Evolutionary conservation across 495 filamentous ascomycete genomes (phyloP).

Genomic region (Jackrogersella minutella): DNA sequence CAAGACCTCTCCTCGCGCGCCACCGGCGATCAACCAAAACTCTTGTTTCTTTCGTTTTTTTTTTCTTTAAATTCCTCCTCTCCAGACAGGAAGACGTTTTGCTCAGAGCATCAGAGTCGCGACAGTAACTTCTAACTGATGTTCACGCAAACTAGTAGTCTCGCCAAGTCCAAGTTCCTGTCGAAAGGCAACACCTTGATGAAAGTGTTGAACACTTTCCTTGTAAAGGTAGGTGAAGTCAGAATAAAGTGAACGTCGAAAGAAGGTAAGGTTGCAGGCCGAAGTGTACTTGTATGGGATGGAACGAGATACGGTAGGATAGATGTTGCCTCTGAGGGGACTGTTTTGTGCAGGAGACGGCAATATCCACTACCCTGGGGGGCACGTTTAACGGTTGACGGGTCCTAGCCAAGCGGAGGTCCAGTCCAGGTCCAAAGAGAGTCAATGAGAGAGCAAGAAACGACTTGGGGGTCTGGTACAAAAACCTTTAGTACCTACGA

Average conservation of each 20-base stretch:
- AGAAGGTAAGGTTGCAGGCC: constrained; percentile 54
- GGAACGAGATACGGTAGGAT: constrained; percentile 51
- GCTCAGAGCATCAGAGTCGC: constrained; percentile 37
- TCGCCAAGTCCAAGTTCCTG: constrained; percentile 33
- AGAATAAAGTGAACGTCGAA: constrained; percentile 50
- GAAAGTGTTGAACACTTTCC: constrained; percentile 27
- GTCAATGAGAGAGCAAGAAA: constrained; percentile 47
- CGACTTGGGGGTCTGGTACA: constrained; percentile 52
- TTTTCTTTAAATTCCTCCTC: constrained; percentile 24
- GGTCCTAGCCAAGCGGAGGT: constrained; percentile 48
- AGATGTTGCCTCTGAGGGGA: constrained; percentile 54
- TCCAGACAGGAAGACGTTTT: constrained; percentile 23
- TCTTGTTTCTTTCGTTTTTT: constrained; percentile 6
- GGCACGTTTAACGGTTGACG: constrained; percentile 52
- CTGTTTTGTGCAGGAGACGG: constrained; percentile 61
- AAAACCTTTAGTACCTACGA: constrained; percentile 50
- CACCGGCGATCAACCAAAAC: constrained; percentile 34
- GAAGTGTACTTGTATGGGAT: constrained; percentile 60
- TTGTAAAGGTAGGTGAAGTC: constrained; percentile 49
- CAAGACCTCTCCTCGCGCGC: constrained; percentile 37
- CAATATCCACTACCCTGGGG: constrained; percentile 52
- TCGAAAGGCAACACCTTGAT: constrained; percentile 33
- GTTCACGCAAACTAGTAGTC: constrained; percentile 26
- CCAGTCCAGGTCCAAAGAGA: constrained; percentile 49
- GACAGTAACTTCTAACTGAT: constrained; percentile 28